Conservation (phyloP, 2,329 filamentous ascomycete genomes). For the Xylariaceae sp. region DNA sequence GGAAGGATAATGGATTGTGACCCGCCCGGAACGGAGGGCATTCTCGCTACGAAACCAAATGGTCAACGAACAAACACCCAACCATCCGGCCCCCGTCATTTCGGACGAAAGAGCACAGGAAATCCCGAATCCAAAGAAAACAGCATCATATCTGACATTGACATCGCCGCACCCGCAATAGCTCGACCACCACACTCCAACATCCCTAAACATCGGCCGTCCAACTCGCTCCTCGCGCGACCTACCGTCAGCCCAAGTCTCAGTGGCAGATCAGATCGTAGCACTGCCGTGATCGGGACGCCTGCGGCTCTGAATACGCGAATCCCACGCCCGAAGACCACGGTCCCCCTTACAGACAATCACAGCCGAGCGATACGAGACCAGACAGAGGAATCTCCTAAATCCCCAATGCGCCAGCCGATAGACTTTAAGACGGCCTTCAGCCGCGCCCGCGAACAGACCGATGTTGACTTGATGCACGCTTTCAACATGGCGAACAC, state of each 20-base stretch:
- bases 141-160: slow-evolving; percentile 19
- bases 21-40: slow-evolving; percentile 13
- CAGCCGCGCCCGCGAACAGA: slow-evolving; percentile 23
- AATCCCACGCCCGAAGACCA: slow-evolving; percentile 23
- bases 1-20: slow-evolving; percentile 22
- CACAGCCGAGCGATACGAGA: slow-evolving; percentile 3
- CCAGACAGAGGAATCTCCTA: slow-evolving; percentile 1
- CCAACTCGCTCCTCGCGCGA: slow-evolving; percentile 9
- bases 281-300: slow-evolving; percentile 13
- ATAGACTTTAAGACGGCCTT: slow-evolving; percentile 26
- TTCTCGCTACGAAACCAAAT: slow-evolving; percentile 24
- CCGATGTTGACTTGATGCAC: slow-evolving; percentile 19
- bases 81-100: slow-evolving; percentile 15
- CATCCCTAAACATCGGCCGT: slow-evolving; percentile 9
- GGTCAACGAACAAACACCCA: slow-evolving; percentile 21
- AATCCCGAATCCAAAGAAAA: slow-evolving; percentile 23
- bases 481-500: slow-evolving; percentile 27
- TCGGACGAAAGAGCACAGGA: slow-evolving; percentile 11
- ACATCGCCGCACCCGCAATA: slow-evolving; percentile 12
- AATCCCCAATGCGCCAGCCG: slow-evolving; percentile 27
- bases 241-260: slow-evolving; percentile 9
- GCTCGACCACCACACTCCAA: slow-evolving; percentile 6
- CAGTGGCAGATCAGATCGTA: slow-evolving; percentile 9
- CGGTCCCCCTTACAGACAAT: slow-evolving; percentile 5
- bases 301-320: slow-evolving; percentile 19